Conservation (phyloP, 208 protist species). For the Wallacemonas collosoma region DNA sequence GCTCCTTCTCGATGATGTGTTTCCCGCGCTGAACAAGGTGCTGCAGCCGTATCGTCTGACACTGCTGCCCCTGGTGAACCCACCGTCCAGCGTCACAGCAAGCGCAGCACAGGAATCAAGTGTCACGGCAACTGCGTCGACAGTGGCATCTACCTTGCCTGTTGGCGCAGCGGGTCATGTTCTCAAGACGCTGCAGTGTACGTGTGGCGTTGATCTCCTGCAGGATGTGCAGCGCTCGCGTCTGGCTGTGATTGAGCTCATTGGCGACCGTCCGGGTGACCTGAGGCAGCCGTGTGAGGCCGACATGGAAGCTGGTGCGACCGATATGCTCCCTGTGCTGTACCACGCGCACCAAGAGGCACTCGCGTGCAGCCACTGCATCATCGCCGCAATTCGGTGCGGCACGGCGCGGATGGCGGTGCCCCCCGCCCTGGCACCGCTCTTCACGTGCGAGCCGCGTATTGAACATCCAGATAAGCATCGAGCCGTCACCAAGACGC, state of each 20-base stretch:
- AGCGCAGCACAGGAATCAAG: background rate
- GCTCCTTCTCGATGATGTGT: slow-evolving; percentile 53
- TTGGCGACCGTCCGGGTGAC: slow-evolving; percentile 79
- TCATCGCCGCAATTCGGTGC: slow-evolving; percentile 56
- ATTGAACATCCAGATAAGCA: slow-evolving; percentile 70
- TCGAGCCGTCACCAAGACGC: slow-evolving; percentile 30
- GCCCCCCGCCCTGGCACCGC: slow-evolving; percentile 59
- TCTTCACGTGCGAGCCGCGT: slow-evolving; percentile 69
- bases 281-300: slow-evolving; percentile 51
- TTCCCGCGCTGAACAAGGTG: slow-evolving; percentile 73
- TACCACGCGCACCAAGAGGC: slow-evolving; percentile 58
- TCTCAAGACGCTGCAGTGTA: slow-evolving; percentile 35
- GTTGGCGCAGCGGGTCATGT: background rate
- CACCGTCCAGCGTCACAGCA: background rate
- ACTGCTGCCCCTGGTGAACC: slow-evolving; percentile 50
- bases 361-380: slow-evolving; percentile 39
- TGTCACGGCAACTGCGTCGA: background rate
- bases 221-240: slow-evolving; percentile 58
- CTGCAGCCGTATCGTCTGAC: slow-evolving; percentile 37
- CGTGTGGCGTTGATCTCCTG: slow-evolving; percentile 44
- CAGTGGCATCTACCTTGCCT: too few species aligned
- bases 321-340: slow-evolving; percentile 54
- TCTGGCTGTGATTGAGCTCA: slow-evolving; percentile 69
- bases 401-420: slow-evolving; percentile 44
- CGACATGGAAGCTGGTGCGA: slow-evolving; percentile 40